Percentiles rank a stretch among this genome's conserved stretches.
Evolutionary conservation across 2,329 filamentous ascomycete species (phyloP).

Genomic region (Pyrenophora tritici-repentis): DNA sequence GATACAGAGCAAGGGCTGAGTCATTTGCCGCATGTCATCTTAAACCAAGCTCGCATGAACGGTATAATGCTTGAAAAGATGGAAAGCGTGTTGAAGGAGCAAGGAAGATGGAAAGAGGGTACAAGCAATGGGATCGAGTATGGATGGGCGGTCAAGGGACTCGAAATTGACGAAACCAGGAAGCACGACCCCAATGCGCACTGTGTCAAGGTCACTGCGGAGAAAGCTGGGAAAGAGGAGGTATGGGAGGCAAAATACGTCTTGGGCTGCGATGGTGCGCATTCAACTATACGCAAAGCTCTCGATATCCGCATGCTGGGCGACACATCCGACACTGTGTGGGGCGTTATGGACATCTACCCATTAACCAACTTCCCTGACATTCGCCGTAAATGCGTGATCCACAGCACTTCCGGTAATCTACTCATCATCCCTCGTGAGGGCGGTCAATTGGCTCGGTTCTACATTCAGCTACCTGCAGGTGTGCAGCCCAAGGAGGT

Average conservation of each 20-base stretch:
- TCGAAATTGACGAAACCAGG: slow-evolving; percentile 56
- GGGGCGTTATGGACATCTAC: slow-evolving; percentile 62
- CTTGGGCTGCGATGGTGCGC: slow-evolving; percentile 58
- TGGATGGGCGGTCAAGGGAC: slow-evolving; percentile 56
- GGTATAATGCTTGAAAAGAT: slow-evolving; percentile 61
- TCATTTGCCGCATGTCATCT: slow-evolving; percentile 67
- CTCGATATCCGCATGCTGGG: slow-evolving; percentile 64
- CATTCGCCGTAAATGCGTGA: slow-evolving; percentile 56
- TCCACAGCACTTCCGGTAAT: slow-evolving; percentile 54
- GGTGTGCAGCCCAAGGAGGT: slow-evolving; percentile 59
- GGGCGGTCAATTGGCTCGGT: slow-evolving; percentile 61
- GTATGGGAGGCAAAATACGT: slow-evolving; percentile 48
- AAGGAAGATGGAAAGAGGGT: slow-evolving; percentile 31
- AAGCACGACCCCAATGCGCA: slow-evolving; percentile 38
- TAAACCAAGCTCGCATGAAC: slow-evolving; percentile 75
- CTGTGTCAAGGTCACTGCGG: slow-evolving; percentile 40
- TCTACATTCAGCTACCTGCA: slow-evolving; percentile 64
- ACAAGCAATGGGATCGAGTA: slow-evolving; percentile 57
- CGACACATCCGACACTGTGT: slow-evolving; percentile 62
- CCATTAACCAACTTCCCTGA: slow-evolving; percentile 57
- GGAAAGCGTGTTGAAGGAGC: slow-evolving; percentile 40
- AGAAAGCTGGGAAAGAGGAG: slow-evolving; percentile 37
- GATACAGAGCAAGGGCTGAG: slow-evolving; percentile 66
- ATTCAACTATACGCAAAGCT: slow-evolving; percentile 57
- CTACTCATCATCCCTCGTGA: slow-evolving; percentile 60